A percentile compares a stretch with the other conserved stretches of the same genome.
phyloP scores from a whole-genome alignment of 2,329 filamentous ascomycete genomes.

The Beauveria medogensis region DNA sequence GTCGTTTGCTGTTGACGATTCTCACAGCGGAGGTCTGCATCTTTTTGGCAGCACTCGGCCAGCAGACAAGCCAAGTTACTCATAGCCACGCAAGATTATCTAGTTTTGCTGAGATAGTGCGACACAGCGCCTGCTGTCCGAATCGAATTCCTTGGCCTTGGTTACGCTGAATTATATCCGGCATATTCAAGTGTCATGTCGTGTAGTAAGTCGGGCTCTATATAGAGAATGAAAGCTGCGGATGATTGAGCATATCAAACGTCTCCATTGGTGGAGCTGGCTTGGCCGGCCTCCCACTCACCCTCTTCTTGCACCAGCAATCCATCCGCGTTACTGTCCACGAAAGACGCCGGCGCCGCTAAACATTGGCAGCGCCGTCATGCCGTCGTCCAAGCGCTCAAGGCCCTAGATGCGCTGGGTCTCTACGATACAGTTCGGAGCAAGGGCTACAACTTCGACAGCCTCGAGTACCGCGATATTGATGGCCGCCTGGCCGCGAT shows the following conservation, averaged over 20 bases:
- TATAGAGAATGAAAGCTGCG: neutral
- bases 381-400: constrained; percentile 53
- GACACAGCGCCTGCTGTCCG: too few relatives aligned
- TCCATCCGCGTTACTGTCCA: constrained; percentile 43
- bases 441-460: constrained; percentile 43
- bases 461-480: constrained; percentile 36
- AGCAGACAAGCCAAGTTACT: neutral
- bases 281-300: constrained; percentile 43
- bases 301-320: constrained; percentile 44
- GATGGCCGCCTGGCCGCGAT: constrained; percentile 25
- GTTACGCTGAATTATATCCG: neutral
- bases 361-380: constrained; percentile 45
- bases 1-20: too few relatives aligned
- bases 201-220: neutral
- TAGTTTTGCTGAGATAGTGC: neutral
- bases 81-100: neutral
- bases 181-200: neutral
- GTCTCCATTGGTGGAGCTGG: constrained; percentile 28
- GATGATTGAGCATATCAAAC: neutral
- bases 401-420: constrained; percentile 41
- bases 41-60: neutral
- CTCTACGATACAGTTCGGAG: constrained; percentile 37
- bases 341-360: constrained; percentile 37
- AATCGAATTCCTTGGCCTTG: neutral
- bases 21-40: neutral